Evolutionary conservation across 2,329 filamentous ascomycete genomes (phyloP), one percentile per base, ranked within the genome.

Genomic region (Aspergillus versicolor): DNA sequence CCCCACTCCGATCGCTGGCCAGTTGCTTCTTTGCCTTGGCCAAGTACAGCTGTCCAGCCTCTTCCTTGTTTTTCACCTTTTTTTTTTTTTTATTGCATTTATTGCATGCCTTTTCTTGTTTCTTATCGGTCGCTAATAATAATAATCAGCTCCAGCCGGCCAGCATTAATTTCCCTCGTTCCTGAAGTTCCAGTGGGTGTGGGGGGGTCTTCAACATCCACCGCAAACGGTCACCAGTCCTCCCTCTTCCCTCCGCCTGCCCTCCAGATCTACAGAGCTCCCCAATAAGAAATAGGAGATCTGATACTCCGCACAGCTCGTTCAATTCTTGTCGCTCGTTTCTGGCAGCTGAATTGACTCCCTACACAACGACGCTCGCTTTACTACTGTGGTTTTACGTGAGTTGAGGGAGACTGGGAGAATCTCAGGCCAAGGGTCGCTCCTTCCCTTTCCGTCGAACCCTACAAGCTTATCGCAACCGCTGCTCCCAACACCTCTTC

Each of bases 171-270:
- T 53, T 51, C 50, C 34, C 55, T 47, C 41, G 41, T 50, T 30
- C 45, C 41, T 53, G 41, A 61, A 47, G 24, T 55, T 52, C 46
- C 27, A 46, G 56, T 56, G 45, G 56, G 54, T 61, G 61, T 62
- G 61, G 62, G 59, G 21, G 65, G 11, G 45, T 59, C 56, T 52
- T 67, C 65, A 67, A 52, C 64, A 59, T 58, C 56, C 60, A 60
- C 70, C 67, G 70, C 70, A 72, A 72, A 69, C 71, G 69, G 67
- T 72, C 67, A 66, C 66, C 60, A 62, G 63, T 54, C 42, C 44
- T 56, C 49, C 32, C 24, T 11, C 44, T 47, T 37, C 15, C 34
- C 15, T 13, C 27, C 19, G 9, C 24, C 19, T 32, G 37, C 24
- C 27, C 37, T 55, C 54, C 54, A 45, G 44, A 38, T 55, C 45